Evolutionary conservation across 352 stramenopile genomes (phyloP).

Genomic region (Pythium dissimile): DNA sequence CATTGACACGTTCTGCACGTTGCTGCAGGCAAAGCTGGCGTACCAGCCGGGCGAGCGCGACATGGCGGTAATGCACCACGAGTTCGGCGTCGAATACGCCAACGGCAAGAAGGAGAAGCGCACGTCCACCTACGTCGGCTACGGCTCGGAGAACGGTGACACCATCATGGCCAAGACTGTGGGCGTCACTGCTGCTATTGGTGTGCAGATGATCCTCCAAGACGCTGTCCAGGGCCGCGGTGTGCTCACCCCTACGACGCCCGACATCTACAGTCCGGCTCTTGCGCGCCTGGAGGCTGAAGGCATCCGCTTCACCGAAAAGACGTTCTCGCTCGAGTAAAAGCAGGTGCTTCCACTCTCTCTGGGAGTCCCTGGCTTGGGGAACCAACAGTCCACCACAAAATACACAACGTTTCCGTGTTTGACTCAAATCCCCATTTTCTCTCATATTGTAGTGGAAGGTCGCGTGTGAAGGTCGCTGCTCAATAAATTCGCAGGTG

Average conservation of each 20-base stretch:
- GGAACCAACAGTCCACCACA: too few species aligned
- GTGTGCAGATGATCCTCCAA: constrained; percentile 92
- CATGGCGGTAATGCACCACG: constrained; percentile 94
- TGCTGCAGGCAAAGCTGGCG: constrained; percentile 88
- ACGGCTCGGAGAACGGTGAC: constrained; percentile 87
- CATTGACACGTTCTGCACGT: constrained; percentile 81
- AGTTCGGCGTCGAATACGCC: constrained; percentile 77
- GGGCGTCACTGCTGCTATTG: constrained; percentile 91
- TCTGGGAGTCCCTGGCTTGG: too few species aligned
- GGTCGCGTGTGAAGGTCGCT: constrained; percentile 14
- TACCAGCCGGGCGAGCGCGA: constrained; percentile 91
- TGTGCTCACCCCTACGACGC: constrained; percentile 87
- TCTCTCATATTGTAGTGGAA: constrained; percentile 23
- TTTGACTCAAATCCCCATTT: too few species aligned
- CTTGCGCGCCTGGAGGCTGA: constrained; percentile 83
- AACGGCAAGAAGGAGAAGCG: constrained; percentile 85
- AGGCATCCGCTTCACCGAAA: constrained; percentile 86
- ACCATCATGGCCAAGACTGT: constrained; percentile 97
- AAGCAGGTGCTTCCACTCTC: too few species aligned
- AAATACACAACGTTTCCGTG: too few species aligned
- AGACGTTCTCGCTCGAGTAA: constrained; percentile 47
- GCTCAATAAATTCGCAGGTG: constrained; percentile 19
- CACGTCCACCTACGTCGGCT: constrained; percentile 90
- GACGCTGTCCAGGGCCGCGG: constrained; percentile 78
- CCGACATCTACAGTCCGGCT: constrained; percentile 87